These are phyloP conservation scores for Fraxinus nigra DNA, from an alignment of 305 asterid genomes.

Conservation along the genomic window DNA sequence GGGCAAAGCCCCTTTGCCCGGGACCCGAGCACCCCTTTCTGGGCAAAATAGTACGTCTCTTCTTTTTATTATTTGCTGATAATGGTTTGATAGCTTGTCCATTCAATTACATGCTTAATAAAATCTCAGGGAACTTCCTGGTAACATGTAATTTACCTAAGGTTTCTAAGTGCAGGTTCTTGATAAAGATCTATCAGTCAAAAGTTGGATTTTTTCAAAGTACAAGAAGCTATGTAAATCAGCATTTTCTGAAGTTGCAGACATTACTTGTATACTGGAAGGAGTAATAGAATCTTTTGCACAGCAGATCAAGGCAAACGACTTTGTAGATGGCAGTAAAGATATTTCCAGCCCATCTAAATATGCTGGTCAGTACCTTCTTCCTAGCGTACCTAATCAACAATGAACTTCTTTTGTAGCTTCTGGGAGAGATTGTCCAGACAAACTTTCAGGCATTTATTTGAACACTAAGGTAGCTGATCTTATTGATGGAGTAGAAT, in stretches of 20 bases:
- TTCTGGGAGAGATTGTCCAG: conserved; percentile 40
- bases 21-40: too few species aligned
- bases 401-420: conserved; percentile 49
- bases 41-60: too few species aligned
- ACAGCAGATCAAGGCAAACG: conserved; percentile 51
- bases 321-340: conserved; percentile 37
- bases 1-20: too few species aligned
- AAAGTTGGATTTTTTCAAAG: conserved; percentile 60
- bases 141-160: background rate
- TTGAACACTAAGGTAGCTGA: conserved; percentile 30
- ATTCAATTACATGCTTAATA: background rate
- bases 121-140: background rate
- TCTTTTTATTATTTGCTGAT: background rate
- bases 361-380: conserved; percentile 37
- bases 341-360: conserved; percentile 43
- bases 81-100: conserved; percentile 13
- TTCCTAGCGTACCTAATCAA: conserved; percentile 43
- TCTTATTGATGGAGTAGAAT: conserved; percentile 40
- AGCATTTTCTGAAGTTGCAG: conserved; percentile 62
- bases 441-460: conserved; percentile 35
- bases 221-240: conserved; percentile 59
- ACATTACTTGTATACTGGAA: conserved; percentile 55
- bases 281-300: conserved; percentile 58
- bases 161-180: conserved; percentile 58
- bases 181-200: conserved; percentile 54